Evolutionary conservation across 345 rosid genomes (phyloP).

Genomic region (Psidium guajava): DNA sequence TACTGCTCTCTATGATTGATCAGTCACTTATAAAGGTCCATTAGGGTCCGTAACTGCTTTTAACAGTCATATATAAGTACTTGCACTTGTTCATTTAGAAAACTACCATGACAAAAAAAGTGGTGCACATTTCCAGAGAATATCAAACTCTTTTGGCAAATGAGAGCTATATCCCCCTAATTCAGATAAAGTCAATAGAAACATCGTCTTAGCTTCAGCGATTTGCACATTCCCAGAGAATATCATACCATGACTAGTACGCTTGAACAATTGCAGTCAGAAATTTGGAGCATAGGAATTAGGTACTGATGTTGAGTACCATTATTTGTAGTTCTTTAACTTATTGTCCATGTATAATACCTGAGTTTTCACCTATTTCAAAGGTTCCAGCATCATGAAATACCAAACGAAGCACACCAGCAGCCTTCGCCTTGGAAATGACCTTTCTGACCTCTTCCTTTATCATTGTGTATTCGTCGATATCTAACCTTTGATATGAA

Average conservation of each 20-base stretch:
- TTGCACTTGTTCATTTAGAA: background rate
- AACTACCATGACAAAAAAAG: background rate
- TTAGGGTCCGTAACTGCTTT: background rate
- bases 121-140: background rate
- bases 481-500: constrained; percentile 19
- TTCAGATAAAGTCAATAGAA: background rate
- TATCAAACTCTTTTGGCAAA: background rate
- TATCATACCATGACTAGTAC: too few relatives aligned
- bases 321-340: background rate
- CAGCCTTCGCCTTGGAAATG: constrained; percentile 78
- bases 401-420: constrained; percentile 90
- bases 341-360: constrained; percentile 12
- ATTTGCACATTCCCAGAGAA: too few relatives aligned
- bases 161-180: background rate
- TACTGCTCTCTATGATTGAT: background rate
- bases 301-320: background rate
- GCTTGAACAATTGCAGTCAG: background rate
- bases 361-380: constrained; percentile 42
- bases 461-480: constrained; percentile 16
- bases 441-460: constrained; percentile 56
- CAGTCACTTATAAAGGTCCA: background rate
- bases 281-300: background rate
- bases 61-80: background rate
- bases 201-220: background rate
- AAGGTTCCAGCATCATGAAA: constrained; percentile 99